Evolutionary conservation across 2,329 filamentous ascomycete species (phyloP), one percentile per base, ranked within the genome.

Genomic region (Pseudophaeomoniella oleicola): DNA sequence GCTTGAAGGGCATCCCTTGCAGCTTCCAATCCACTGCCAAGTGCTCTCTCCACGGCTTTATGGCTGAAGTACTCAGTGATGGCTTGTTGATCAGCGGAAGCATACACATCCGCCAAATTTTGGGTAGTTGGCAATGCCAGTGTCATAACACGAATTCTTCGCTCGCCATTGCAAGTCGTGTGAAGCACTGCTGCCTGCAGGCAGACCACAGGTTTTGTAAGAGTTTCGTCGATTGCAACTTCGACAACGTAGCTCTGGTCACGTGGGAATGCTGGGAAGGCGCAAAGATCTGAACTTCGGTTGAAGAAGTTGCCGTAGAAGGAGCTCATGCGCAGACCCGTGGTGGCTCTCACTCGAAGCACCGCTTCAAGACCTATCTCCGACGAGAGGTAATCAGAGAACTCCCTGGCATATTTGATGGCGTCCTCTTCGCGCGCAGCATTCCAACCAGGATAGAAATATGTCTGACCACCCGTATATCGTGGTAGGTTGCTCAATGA

Each of bases 281-380:
- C 90, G 57, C 90, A 96, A 19, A 98, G 75, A 62, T 98, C 90
- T 12, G 87, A 94, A 55, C 85, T 94, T 48, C 90, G 75, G 66
- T 96, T 98, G 71, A 98, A 98, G 63, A 98, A 98, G 65, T 98
- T 98, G 47, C 90, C 90, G 59, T 96, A 98, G 63, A 98, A 98
- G 2, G 88, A 87, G 63, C 79, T 94, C 82, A 96, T 96, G 37
- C 90, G 78, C 40, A 98, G 64, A 36, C 90, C 90, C 16, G 87
- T 96, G 2, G 87, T 94, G 13, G 90, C 90, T 46, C 90, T 80
- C 29, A 98, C 90, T 55, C 90, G 81, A 38, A 98, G 78, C 27
- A 98, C 90, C 31, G 90, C 90, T 60, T 98, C 90, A 22, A 98
- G 64, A 1, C 88, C 90, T 53, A 98, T 94, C 58, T 98, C 90